Percentiles rank a stretch among this genome's conserved stretches.
Conservation (phyloP, 805 yeast genomes). For the Maudiozyma serrabonitensis region DNA sequence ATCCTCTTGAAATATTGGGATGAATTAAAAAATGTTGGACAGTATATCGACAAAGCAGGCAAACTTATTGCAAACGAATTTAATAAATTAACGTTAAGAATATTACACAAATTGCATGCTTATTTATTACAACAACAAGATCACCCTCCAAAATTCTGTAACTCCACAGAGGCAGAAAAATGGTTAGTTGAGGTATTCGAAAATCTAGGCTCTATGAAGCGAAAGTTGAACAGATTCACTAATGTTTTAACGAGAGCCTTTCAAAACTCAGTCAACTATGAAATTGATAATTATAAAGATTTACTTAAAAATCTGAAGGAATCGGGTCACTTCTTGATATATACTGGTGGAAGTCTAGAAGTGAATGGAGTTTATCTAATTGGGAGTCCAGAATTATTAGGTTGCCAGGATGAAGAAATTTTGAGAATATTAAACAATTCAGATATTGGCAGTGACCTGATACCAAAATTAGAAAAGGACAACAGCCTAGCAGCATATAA, state of each 20-base stretch:
- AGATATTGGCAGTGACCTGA: slow-evolving; percentile 43
- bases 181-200: slow-evolving; percentile 65
- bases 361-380: slow-evolving; percentile 70
- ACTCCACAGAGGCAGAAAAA: slow-evolving; percentile 37
- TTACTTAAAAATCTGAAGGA: slow-evolving; percentile 51
- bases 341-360: slow-evolving; percentile 58
- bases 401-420: slow-evolving; percentile 34
- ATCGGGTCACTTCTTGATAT: slow-evolving; percentile 65
- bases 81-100: slow-evolving; percentile 49
- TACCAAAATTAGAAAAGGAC: slow-evolving; percentile 25
- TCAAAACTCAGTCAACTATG: slow-evolving; percentile 60
- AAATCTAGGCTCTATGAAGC: slow-evolving; percentile 63
- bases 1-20: slow-evolving; percentile 77
- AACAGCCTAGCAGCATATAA: slow-evolving; percentile 22
- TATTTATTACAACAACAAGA: slow-evolving; percentile 65
- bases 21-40: slow-evolving; percentile 67
- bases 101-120: slow-evolving; percentile 57
- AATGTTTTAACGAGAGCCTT: slow-evolving; percentile 57
- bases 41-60: slow-evolving; percentile 71
- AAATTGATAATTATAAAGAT: slow-evolving; percentile 40
- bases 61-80: slow-evolving; percentile 73
- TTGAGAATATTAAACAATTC: slow-evolving; percentile 36
- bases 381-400: slow-evolving; percentile 46
- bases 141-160: slow-evolving; percentile 43
- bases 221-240: slow-evolving; percentile 74